Percentiles rank a stretch among this genome's conserved stretches.
Evolutionary conservation across 306 rosid genomes (phyloP).

Genomic region (Medicago arabica): DNA sequence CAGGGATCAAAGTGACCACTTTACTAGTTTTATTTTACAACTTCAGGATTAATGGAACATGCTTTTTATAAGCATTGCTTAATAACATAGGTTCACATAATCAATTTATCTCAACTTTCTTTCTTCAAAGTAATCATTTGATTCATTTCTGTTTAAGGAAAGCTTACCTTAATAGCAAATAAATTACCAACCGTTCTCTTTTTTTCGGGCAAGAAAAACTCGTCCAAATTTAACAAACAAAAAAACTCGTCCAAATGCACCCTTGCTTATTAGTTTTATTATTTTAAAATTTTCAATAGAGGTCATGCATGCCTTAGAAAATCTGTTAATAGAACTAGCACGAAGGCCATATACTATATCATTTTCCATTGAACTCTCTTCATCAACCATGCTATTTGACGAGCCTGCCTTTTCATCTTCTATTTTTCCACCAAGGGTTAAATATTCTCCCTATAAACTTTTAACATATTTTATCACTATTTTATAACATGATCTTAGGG

Average conservation of each 20-base stretch:
- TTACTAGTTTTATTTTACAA: conserved; percentile 13
- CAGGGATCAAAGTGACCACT: too few species aligned
- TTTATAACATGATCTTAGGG: too few species aligned
- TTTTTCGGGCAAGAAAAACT: conserved; percentile 88
- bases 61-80: conserved; percentile 17
- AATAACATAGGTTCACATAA: conserved; percentile 23
- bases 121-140: conserved; percentile 18
- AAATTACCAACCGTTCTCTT: conserved; percentile 94
- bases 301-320: conserved; percentile 88
- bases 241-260: conserved; percentile 98
- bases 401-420: conserved; percentile 83
- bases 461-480: too few species aligned
- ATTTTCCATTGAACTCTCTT: conserved; percentile 88
- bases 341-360: conserved; percentile 79
- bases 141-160: conserved; percentile 25
- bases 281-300: conserved; percentile 95
- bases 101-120: conserved; percentile 18
- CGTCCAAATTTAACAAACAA: too few species aligned
- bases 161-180: conserved; percentile 92
- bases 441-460: conserved; percentile 93
- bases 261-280: conserved; percentile 93
- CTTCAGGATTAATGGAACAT: conserved; percentile 3
- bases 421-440: conserved; percentile 80
- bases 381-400: conserved; percentile 71
- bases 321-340: conserved; percentile 76